A percentile compares a stretch with the other conserved stretches of the same genome.
These are phyloP conservation scores for Discostella stelligera DNA, from an alignment of 352 stramenopile genomes.

Conservation along the genomic window DNA sequence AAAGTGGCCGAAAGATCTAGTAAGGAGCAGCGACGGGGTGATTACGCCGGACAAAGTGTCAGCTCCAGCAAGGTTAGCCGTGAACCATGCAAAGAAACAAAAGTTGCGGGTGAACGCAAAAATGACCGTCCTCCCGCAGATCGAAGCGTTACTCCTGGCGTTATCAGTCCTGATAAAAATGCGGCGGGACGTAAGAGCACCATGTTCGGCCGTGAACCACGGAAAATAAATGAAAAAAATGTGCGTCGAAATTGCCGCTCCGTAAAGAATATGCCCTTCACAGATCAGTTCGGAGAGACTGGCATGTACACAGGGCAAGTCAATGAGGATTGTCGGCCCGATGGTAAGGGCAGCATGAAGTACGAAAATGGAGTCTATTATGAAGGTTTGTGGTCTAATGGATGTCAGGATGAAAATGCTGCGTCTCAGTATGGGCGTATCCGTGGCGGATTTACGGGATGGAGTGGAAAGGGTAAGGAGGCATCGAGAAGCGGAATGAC, in stretches of 20 bases:
- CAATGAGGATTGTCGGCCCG: slow-evolving; percentile 35
- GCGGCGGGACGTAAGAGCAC: slow-evolving; percentile 8
- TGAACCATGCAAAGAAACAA: too few species aligned
- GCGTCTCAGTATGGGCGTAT: slow-evolving; percentile 47
- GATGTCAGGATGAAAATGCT: slow-evolving; percentile 51
- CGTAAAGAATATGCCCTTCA: slow-evolving; percentile 57
- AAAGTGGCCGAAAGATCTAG: slow-evolving; percentile 12
- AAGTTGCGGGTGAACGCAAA: neutral
- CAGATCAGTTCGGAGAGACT: slow-evolving; percentile 48
- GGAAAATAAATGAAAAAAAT: slow-evolving; percentile 4
- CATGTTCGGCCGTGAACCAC: slow-evolving; percentile 26
- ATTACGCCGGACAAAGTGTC: neutral
- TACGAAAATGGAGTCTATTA: slow-evolving; percentile 60
- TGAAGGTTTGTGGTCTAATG: slow-evolving; percentile 52
- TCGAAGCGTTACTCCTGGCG: slow-evolving; percentile 1
- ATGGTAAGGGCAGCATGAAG: slow-evolving; percentile 57
- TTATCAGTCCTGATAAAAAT: neutral
- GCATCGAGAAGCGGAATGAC: slow-evolving; percentile 39
- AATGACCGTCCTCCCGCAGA: neutral
- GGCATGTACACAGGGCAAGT: slow-evolving; percentile 52
- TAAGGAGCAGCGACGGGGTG: neutral
- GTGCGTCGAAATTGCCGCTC: slow-evolving; percentile 13
- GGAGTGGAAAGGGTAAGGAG: slow-evolving; percentile 48
- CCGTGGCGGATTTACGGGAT: slow-evolving; percentile 49
- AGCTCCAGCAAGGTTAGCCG: neutral